These are phyloP conservation scores for Effrenium voratum DNA, from an alignment of 73 alveolate genomes.

Conservation along the genomic window DNA sequence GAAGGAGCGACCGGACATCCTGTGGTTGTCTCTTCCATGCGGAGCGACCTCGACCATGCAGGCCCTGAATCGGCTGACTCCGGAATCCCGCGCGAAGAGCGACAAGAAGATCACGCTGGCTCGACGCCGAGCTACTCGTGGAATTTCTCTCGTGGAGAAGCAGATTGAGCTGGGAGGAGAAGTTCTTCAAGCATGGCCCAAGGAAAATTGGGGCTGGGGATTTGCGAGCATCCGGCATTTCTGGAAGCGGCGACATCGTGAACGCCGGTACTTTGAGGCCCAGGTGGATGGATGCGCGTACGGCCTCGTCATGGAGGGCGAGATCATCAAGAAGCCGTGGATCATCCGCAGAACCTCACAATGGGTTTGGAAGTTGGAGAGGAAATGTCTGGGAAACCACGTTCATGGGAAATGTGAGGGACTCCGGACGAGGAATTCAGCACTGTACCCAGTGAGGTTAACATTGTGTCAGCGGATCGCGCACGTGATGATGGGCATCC, in stretches of 20 bases:
- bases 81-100: not conserved
- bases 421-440: not conserved
- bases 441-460: not conserved
- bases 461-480: not conserved
- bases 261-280: not conserved
- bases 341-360: not conserved
- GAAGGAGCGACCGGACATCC: not conserved
- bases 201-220: not conserved
- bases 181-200: slow-evolving; percentile 3
- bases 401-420: slow-evolving; percentile 17
- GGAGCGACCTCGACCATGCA: slow-evolving; percentile 27
- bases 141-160: not conserved
- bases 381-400: not conserved
- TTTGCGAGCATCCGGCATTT: not conserved
- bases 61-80: not conserved
- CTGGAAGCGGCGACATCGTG: not conserved
- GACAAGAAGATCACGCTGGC: not conserved
- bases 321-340: slow-evolving; percentile 6
- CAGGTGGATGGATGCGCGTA: slow-evolving; percentile 18
- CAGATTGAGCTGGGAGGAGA: not conserved
- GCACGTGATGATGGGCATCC: not conserved
- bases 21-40: not conserved
- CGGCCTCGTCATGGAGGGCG: not conserved
- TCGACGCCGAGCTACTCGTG: too few species aligned
- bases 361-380: not conserved